A percentile compares a stretch with the other conserved stretches of the same genome.
phyloP scores from a whole-genome alignment of 208 protist genomes.

The Acanthamoeba castellanii region DNA sequence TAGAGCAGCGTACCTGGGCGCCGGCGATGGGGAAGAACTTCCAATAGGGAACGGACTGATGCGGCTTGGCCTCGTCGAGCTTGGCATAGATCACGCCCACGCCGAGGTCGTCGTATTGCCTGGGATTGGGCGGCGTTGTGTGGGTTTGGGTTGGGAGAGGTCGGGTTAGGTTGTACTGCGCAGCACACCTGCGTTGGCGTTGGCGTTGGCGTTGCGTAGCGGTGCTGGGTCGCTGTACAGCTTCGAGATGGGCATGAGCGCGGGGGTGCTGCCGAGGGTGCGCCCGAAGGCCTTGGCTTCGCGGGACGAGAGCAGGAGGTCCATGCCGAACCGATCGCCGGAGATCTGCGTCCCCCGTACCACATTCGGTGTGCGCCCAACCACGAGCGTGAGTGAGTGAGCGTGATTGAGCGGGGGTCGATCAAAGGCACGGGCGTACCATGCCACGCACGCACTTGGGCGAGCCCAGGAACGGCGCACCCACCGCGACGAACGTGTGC shows the following conservation, averaged over 20 bases:
- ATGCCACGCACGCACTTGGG: constrained; percentile 69
- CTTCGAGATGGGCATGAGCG: constrained; percentile 23
- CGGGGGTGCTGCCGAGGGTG: neutral
- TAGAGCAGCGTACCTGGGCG: neutral
- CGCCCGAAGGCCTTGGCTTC: constrained; percentile 35
- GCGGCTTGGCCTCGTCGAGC: neutral
- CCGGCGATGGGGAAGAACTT: constrained; percentile 14
- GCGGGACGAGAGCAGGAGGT: neutral
- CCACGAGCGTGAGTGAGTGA: too few relatives aligned
- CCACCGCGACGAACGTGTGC: constrained; percentile 73
- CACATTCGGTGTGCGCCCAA: too few relatives aligned
- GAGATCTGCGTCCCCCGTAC: too few relatives aligned
- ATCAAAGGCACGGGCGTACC: neutral
- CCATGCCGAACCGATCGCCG: constrained; percentile 36
- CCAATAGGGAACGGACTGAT: constrained; percentile 2
- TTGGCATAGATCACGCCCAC: constrained; percentile 30
- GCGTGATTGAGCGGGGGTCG: too few relatives aligned
- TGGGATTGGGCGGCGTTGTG: neutral
- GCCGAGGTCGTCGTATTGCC: neutral
- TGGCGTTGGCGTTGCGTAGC: too few relatives aligned
- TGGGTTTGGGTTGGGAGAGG: neutral
- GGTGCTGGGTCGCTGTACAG: neutral
- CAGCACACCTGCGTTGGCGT: too few relatives aligned
- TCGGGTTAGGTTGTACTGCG: neutral
- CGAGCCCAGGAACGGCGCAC: constrained; percentile 43